Base-by-base conservation (phyloP, 2,329 filamentous ascomycete genomes). In the Fusarium dimerum region DNA sequence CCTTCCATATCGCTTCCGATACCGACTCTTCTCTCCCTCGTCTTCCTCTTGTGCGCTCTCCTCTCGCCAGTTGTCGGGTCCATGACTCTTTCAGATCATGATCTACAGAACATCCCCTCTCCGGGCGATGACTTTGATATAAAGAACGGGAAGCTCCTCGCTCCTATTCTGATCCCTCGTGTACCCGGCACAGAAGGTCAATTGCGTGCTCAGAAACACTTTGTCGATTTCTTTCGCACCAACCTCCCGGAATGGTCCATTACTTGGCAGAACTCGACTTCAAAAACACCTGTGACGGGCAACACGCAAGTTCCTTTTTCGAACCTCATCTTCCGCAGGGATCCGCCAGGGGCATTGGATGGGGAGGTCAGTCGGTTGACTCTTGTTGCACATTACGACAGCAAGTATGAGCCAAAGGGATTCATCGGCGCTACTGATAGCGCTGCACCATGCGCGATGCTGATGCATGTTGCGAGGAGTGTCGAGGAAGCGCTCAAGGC, bases 371-470 rank as follows among this genome's bases (percentile, higher is more conserved):
- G 87, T 40, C 78, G 92, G 45, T 75, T 97, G 66, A 93, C 91
- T 13, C 79, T 99, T 49, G 94, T 93, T 7, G 94, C 94, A 40
- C 94, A 99, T 69, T 97, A 96, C 70, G 94, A 99, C 66, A 92
- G 86, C 68, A 89, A 96, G 73, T 80, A 88, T 52, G 78, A 78
- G 26, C 93, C 92, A 0, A 76, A 86, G 55, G 93, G 92, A 1
- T 99, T 99, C 69, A 89, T 99, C 52, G 94, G 94, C 1, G 94
- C 93, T 1, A 95, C 85, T 13, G 94, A 99, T 68, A 96, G 91
- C 64, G 94, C 94, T 1, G 94, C 90, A 16, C 92, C 94, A 10
- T 97, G 93, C 71, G 94, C 94, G 0, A 92, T 97, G 80, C 79
- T 99, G 52, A 82, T 99, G 83, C 90, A 96, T 69, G 85, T 88